Evolutionary conservation across 805 yeast species (phyloP), one percentile per base, ranked within the genome.

Genomic region (Candida vartiovaarae): DNA sequence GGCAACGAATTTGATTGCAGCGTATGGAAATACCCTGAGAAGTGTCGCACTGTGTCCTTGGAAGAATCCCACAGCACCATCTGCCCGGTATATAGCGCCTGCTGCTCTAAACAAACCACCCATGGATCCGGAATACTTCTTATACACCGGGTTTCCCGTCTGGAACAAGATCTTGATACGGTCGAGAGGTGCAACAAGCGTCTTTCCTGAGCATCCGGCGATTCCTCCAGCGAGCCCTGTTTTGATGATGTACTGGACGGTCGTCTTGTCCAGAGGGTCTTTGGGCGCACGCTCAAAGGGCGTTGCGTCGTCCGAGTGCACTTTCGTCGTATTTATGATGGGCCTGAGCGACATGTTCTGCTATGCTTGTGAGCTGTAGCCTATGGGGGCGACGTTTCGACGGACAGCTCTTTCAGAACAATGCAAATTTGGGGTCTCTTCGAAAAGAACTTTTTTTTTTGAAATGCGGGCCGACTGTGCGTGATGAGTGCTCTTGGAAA

Each of bases 41-140:
- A 93, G 67, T 0, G 99, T 93, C 1, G 95, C 96, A 4, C 95
- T 86, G 62, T 93, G 99, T 34, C 99, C 99, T 57, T 91, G 96
- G 61, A 80, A 91, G 43, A 93, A 75, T 2, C 99, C 99, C 36
- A 67, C 49, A 1, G 80, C 38, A 15, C 98, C 98, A 61, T 88
- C 93, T 40, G 67, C 70, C 6, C 53, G 44, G 66, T 78, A 78
- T 26, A 93, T 90, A 44, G 76, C 73, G 32, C 66, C 65, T 0
- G 83, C 83, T 0, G 99, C 98, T 38, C 70, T 67, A 48, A 79
- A 71, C 43, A 93, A 67, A 2, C 99, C 99, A 30, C 66, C 62
- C 50, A 84, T 76, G 1, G 91, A 78, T 11, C 96, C 96, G 6
- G 95, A 71, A 60, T 77, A 88, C 60, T 83, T 76, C 34, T 76